Base-by-base conservation (phyloP, 768 basidiomycete species). In the Tubosaeta brunneosetosa region DNA sequence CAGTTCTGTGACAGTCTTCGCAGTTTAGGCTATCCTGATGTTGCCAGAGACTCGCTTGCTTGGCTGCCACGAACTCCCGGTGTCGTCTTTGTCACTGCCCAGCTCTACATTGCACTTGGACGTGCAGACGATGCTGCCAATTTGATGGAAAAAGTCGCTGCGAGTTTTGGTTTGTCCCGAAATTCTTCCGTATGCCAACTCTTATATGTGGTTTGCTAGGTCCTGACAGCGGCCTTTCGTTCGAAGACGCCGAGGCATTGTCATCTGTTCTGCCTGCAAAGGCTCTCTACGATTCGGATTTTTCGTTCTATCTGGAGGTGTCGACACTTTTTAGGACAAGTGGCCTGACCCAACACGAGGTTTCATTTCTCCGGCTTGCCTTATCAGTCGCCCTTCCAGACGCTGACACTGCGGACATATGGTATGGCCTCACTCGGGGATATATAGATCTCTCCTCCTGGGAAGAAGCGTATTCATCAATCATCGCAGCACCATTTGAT, bases 401-500 rank as follows among this genome's bases (percentile, higher is more conserved):
- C 17, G 68, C 69, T 16, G 81, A 86, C 56, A 82, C 81, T 10
- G 74, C 80, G 43, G 76, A 83, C n/a, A 68, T 97, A 22, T 95
- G 94, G 93, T 78, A 76, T 55, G 85, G 75, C 52, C 74, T 94
- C 17, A 89, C 88, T 68, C 80, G 84, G 62, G 88, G 88, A 27
- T 80, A 85, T 49, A 82, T 81, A 17, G 85, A 88, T 44, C 72
- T 91, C 38, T 83, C 80, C 6, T 72, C 79, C 56, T 97, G 86
- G 70, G 91, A 94, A 61, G 86, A 92, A 60, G 95, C 97, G 2
- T 97, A 97, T 69, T 77, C 84, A 42, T 75, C 84, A 22, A 70
- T 97, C 62, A 82, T 88, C 64, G 75, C 82, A 17, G 79, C 79
- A 7, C 91, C 94, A 6, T 85, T 83, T 59, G 79, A 86, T 56